Evolutionary conservation across 345 rosid species (phyloP), one percentile per base, ranked within the genome.

Genomic region (Rhizophora apiculata): DNA sequence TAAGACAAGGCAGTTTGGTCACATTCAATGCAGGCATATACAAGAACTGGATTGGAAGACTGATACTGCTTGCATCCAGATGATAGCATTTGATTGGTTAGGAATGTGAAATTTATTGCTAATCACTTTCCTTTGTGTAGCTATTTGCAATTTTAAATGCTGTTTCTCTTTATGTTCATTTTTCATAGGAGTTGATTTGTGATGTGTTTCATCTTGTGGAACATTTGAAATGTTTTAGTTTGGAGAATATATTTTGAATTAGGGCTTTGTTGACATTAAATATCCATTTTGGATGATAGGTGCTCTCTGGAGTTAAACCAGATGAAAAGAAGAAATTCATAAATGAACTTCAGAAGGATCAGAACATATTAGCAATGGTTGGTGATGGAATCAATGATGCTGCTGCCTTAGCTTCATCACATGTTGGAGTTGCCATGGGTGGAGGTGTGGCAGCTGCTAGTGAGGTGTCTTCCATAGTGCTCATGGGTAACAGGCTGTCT

Each of bases 301-400:
- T 94, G 63, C 68, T 86, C 59, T 79, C 96, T 73, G 93, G 86
- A 76, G 93, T 88, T 64, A 91, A 91, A 85, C 97, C 98, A 64
- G 84, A 79, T 71, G 90, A 85, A 76, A 94, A 94, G 74, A 87
- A 81, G 81, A 83, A 77, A 54, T 94, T 94, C 76, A 81, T 94
- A 71, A 80, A 49, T 66, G 84, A 82, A 68, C 93, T 94, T 69
- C 97, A 91, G 83, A 80, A 76, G 73, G 85, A 82, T 65, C 81
- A 85, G 70, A 89, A 86, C n/a, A 67, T 82, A 36, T 96, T 91
- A 62, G 97, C 97, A 27, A 94, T 94, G 98, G 92, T 94, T 67
- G 98, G 97, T 32, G 98, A 94, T 80, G 98, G 98, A 60, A 91
- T 94, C 72, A 94, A 94, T 70, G 98, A 91, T 84, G 98, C 97